Conservation (phyloP, 768 basidiomycete species). For the Pleurotus ostreatus region DNA sequence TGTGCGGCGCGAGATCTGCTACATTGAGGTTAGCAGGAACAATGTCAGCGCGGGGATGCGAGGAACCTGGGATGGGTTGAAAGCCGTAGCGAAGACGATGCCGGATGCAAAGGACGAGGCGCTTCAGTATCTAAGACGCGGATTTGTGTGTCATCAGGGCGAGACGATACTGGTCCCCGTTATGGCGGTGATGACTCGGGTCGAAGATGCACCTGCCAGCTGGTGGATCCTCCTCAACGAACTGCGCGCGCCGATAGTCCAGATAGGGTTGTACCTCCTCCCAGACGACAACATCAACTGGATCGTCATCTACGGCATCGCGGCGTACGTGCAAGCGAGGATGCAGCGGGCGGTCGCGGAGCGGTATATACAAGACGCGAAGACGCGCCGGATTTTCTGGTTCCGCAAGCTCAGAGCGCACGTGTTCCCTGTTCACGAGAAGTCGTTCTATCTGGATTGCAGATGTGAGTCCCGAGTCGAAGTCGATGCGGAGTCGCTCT, state of each 20-base stretch:
- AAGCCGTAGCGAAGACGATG: background rate
- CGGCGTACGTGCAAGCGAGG: background rate
- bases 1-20: constrained; percentile 1
- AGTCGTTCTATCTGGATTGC: background rate
- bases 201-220: constrained; percentile 3
- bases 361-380: constrained; percentile 3
- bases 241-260: background rate
- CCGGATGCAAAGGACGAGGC: constrained; percentile 4
- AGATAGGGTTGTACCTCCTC: background rate
- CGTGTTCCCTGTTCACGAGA: background rate
- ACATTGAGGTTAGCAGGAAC: background rate
- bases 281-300: constrained; percentile 5
- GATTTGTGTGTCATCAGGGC: background rate
- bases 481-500: background rate
- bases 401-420: constrained; percentile 3
- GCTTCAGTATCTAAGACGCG: background rate
- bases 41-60: background rate
- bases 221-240: constrained; percentile 8
- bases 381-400: constrained; percentile 7
- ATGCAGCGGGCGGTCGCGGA: constrained; percentile 1
- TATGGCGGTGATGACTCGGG: background rate
- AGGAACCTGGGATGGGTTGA: background rate
- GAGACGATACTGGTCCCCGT: background rate
- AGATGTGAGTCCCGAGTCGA: background rate
- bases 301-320: constrained; percentile 1